These are phyloP conservation scores for Curvularia sp. DNA, from an alignment of 2,329 filamentous ascomycete genomes.

Conservation along the genomic window DNA sequence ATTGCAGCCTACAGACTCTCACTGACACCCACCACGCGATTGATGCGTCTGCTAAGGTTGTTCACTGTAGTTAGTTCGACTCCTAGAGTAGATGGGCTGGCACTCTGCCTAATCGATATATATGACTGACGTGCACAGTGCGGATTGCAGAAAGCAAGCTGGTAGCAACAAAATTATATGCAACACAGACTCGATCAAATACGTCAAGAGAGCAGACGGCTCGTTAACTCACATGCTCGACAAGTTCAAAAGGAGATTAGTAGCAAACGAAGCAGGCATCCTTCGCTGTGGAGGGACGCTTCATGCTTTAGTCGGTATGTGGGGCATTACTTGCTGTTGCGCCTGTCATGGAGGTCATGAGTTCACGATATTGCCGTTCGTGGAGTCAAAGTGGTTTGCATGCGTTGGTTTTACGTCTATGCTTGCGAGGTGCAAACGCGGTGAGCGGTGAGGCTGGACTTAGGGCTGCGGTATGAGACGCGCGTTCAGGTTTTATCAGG, in stretches of 20 bases:
- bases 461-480: not conserved
- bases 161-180: conserved; percentile 1
- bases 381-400: not conserved
- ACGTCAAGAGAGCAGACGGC: conserved; percentile 6
- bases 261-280: not conserved
- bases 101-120: not conserved
- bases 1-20: not conserved
- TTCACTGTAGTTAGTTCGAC: not conserved
- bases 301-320: not conserved
- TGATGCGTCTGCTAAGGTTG: not conserved
- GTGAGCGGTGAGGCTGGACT: not conserved
- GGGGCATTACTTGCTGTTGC: conserved; percentile 7
- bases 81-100: not conserved
- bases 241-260: not conserved
- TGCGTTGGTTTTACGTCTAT: not conserved
- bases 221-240: conserved; percentile 2
- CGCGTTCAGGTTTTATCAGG: not conserved
- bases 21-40: not conserved
- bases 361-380: not conserved
- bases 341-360: conserved; percentile 13
- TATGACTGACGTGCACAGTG: not conserved
- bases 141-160: not conserved
- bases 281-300: conserved; percentile 5
- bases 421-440: not conserved
- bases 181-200: not conserved